A percentile compares a stretch with the other conserved stretches of the same genome.
Evolutionary conservation across 139 green algal species (phyloP).

Genomic region (Chlamydomonas schloesseri): DNA sequence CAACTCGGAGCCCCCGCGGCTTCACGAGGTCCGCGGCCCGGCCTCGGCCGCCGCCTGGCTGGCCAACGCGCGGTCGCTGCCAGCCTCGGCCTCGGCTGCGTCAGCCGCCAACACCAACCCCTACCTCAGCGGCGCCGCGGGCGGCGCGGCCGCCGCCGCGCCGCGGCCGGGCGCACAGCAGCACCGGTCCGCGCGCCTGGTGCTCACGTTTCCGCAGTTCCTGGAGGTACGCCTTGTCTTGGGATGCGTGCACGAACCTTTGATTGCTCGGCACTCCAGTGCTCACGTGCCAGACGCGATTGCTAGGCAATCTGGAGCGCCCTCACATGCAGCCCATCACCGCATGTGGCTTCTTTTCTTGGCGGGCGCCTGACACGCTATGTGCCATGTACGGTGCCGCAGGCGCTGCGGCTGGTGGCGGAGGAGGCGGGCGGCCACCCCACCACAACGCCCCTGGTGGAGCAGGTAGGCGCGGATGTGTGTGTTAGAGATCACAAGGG

Average conservation of each 20-base stretch:
- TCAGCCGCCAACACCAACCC: too few relatives aligned
- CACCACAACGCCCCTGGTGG: not conserved
- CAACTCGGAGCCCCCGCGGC: not conserved
- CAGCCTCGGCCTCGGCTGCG: not conserved
- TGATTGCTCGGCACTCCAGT: too few relatives aligned
- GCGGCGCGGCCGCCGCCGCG: not conserved
- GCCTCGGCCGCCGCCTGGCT: conserved; percentile 15
- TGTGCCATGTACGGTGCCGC: too few relatives aligned
- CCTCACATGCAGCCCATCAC: too few relatives aligned
- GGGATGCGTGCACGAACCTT: too few relatives aligned
- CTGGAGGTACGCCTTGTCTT: conserved; percentile 6
- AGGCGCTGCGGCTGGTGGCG: conserved; percentile 52
- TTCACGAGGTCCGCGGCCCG: conserved; percentile 16
- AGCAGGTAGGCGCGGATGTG: not conserved
- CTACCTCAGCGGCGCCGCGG: too few relatives aligned
- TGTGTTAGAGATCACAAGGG: too few relatives aligned
- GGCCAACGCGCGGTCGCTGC: not conserved
- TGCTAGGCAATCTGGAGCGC: too few relatives aligned
- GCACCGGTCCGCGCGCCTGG: conserved; percentile 44
- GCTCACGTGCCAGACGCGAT: too few relatives aligned
- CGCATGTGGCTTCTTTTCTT: too few relatives aligned
- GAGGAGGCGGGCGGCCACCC: conserved; percentile 47
- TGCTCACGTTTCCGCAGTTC: conserved; percentile 54
- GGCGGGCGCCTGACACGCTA: too few relatives aligned
- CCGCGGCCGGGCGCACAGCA: not conserved